Conservation (phyloP, 2,329 filamentous ascomycete species). For the Ophiostoma pallidulum region DNA sequence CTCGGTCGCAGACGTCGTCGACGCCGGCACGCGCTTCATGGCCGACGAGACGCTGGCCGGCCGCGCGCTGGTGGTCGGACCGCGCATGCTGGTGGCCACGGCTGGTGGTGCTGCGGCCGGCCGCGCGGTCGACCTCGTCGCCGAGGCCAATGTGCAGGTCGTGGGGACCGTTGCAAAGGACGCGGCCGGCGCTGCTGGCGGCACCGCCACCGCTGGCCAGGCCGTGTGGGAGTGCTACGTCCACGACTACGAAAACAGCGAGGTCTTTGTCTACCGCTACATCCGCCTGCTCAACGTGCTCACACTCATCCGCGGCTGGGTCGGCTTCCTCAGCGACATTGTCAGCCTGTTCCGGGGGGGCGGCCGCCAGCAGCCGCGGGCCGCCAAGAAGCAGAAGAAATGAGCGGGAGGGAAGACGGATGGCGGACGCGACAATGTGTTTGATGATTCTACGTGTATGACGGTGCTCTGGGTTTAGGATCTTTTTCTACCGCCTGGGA, state of each 20-base stretch:
- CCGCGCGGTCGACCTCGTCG: neutral
- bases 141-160: constrained; percentile 12
- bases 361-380: neutral
- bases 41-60: constrained; percentile 48
- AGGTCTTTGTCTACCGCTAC: constrained; percentile 45
- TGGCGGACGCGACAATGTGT: no score
- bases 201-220: constrained; percentile 21
- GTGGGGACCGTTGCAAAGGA: constrained; percentile 11
- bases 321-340: constrained; percentile 36
- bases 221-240: constrained; percentile 54
- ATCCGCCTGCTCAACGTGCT: constrained; percentile 44
- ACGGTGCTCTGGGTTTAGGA: no score
- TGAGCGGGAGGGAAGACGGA: neutral
- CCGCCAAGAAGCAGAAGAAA: neutral
- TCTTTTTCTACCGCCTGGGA: no score
- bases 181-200: neutral
- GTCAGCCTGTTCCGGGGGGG: neutral
- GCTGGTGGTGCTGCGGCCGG: constrained; percentile 14
- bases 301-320: constrained; percentile 42
- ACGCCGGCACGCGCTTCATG: constrained; percentile 51
- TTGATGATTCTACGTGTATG: no score
- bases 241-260: constrained; percentile 46
- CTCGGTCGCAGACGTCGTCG: constrained; percentile 48
- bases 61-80: constrained; percentile 47
- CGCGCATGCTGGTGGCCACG: constrained; percentile 37